Conservation (phyloP, 768 basidiomycete species). For the Vararia minispora region DNA sequence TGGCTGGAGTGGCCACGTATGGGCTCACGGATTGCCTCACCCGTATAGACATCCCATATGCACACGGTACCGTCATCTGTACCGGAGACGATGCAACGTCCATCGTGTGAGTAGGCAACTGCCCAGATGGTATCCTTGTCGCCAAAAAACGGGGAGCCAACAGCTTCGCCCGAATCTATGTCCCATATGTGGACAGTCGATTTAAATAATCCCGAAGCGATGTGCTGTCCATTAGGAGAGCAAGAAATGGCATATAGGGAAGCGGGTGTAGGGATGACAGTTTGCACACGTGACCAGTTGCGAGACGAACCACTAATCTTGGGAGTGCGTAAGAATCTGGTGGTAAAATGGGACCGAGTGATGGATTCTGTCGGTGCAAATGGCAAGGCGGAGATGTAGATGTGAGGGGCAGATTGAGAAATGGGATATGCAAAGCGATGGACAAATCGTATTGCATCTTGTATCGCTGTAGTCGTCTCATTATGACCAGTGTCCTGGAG, state of each 20-base stretch:
- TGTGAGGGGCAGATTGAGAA: too few species aligned
- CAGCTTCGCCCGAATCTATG: background rate
- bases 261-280: background rate
- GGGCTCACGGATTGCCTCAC: background rate
- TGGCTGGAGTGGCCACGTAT: background rate
- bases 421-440: too few species aligned
- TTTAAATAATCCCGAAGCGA: constrained; percentile 1
- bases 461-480: too few species aligned
- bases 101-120: constrained; percentile 3
- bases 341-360: too few species aligned
- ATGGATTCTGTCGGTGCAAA: too few species aligned
- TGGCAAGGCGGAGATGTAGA: too few species aligned
- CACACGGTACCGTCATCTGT: background rate
- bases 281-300: background rate
- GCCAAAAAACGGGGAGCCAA: background rate
- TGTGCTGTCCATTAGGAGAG: constrained; percentile 6
- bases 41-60: constrained; percentile 1
- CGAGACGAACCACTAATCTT: too few species aligned
- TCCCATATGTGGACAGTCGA: constrained; percentile 2
- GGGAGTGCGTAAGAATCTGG: too few species aligned
- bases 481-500: too few species aligned
- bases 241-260: background rate
- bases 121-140: background rate
- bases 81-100: constrained; percentile 16
- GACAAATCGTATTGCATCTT: too few species aligned